phyloP scores from a whole-genome alignment of 1,284 basidiomycete genomes.

The Ustilago hordei region DNA sequence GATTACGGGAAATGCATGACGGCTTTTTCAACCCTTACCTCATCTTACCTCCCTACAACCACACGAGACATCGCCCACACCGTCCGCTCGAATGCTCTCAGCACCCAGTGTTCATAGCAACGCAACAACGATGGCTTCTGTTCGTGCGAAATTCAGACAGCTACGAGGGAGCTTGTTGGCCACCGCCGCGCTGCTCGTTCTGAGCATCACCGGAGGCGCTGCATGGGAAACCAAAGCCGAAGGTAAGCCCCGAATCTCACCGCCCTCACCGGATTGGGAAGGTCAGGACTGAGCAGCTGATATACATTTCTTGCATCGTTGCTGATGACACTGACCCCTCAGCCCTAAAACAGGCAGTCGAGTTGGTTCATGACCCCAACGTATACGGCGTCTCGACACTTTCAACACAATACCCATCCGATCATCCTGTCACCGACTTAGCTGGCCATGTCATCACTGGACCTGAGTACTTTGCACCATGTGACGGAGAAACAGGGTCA shows the following conservation, averaged over 20 bases:
- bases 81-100: not conserved
- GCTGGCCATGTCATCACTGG: constrained; percentile 47
- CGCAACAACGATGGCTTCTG: not conserved
- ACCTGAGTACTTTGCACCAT: constrained; percentile 67
- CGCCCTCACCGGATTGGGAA: not conserved
- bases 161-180: not conserved
- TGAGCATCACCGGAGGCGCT: not conserved
- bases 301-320: not conserved
- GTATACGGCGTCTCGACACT: constrained; percentile 57
- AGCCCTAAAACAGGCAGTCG: constrained; percentile 42
- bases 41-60: not conserved
- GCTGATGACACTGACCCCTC: not conserved
- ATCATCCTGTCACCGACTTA: constrained; percentile 36
- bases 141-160: not conserved
- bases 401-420: constrained; percentile 48
- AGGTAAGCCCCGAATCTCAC: not conserved
- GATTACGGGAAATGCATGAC: not conserved
- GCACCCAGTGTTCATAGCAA: not conserved
- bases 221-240: constrained; percentile 35
- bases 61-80: not conserved
- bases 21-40: not conserved
- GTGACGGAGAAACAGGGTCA: constrained; percentile 54
- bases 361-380: constrained; percentile 38
- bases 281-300: too few species aligned
- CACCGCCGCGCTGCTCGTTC: not conserved